Conservation (phyloP, 2,329 filamentous ascomycete genomes). For the Aspergillus cejpii region DNA sequence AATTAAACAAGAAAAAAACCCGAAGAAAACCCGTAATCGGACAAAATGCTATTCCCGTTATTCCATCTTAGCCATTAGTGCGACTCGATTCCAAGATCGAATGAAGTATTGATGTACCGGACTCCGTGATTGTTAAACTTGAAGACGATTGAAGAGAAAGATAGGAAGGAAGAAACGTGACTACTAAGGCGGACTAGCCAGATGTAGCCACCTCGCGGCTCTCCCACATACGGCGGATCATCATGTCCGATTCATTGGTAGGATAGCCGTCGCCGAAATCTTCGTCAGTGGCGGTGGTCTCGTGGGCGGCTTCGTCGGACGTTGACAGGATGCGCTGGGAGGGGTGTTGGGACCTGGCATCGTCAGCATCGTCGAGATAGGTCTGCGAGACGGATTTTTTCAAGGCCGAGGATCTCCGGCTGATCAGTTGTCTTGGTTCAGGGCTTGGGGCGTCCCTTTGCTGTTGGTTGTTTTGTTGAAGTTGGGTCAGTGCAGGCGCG, state of each 20-base stretch:
- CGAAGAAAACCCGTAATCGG: too few species aligned
- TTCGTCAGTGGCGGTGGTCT: slow-evolving; percentile 15
- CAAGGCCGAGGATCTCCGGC: slow-evolving; percentile 18
- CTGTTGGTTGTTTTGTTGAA: slow-evolving; percentile 22
- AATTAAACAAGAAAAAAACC: slow-evolving; percentile 2
- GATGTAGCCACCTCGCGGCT: slow-evolving; percentile 37
- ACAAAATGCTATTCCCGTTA: slow-evolving; percentile 4
- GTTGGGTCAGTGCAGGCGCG: slow-evolving; percentile 28
- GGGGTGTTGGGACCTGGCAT: slow-evolving; percentile 27
- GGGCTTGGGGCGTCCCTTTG: slow-evolving; percentile 17
- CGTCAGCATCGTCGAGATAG: slow-evolving; percentile 30
- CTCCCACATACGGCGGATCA: slow-evolving; percentile 42
- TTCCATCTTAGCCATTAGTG: background rate
- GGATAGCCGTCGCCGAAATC: slow-evolving; percentile 21
- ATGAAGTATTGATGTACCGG: background rate
- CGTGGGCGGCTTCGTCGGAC: slow-evolving; percentile 29
- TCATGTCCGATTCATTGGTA: slow-evolving; percentile 32
- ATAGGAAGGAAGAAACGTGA: slow-evolving; percentile 2
- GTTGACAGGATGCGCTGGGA: slow-evolving; percentile 32
- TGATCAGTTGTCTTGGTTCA: slow-evolving; percentile 19
- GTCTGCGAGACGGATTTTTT: slow-evolving; percentile 24
- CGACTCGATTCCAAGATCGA: slow-evolving; percentile 3
- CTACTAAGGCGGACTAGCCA: slow-evolving; percentile 15
- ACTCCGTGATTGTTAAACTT: background rate
- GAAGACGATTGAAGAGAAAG: slow-evolving; percentile 1